Conservation (phyloP, 768 basidiomycete genomes). For the Dictyophora rubrovolvata region DNA sequence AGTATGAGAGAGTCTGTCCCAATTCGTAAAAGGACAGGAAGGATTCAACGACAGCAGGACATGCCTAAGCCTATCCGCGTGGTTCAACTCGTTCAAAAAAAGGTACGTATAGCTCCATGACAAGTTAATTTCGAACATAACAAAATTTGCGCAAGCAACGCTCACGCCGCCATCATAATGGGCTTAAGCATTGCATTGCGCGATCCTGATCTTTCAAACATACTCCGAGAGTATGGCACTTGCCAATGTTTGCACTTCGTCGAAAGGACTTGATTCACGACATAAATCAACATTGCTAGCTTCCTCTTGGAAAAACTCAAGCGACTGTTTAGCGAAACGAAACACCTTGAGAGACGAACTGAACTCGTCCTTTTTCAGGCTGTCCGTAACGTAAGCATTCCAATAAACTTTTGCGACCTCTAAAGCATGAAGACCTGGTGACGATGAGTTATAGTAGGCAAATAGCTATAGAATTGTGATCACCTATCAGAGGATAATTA, state of each 20-base stretch:
- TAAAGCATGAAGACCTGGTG: constrained; percentile 59
- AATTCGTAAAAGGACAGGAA: too few species aligned
- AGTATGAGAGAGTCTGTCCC: too few species aligned
- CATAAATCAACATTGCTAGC: background rate
- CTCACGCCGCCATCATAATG: too few species aligned
- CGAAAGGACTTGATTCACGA: background rate
- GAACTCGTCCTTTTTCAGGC: background rate
- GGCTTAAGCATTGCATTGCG: too few species aligned
- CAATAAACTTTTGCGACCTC: constrained; percentile 71
- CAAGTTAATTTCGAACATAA: too few species aligned
- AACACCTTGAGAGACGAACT: background rate
- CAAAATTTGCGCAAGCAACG: too few species aligned
- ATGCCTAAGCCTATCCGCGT: too few species aligned
- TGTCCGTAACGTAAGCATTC: constrained; percentile 43
- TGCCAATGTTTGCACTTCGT: background rate
- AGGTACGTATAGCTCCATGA: too few species aligned
- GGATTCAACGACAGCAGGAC: too few species aligned
- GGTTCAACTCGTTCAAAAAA: too few species aligned
- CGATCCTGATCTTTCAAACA: background rate
- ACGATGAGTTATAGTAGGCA: background rate
- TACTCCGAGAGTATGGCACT: background rate
- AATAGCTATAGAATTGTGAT: background rate
- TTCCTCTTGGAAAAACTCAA: background rate
- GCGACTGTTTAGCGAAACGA: background rate
- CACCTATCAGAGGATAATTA: constrained; percentile 78